These are phyloP conservation scores for Parastagonospora nodorum DNA, from an alignment of 2,329 filamentous ascomycete genomes.

Conservation along the genomic window DNA sequence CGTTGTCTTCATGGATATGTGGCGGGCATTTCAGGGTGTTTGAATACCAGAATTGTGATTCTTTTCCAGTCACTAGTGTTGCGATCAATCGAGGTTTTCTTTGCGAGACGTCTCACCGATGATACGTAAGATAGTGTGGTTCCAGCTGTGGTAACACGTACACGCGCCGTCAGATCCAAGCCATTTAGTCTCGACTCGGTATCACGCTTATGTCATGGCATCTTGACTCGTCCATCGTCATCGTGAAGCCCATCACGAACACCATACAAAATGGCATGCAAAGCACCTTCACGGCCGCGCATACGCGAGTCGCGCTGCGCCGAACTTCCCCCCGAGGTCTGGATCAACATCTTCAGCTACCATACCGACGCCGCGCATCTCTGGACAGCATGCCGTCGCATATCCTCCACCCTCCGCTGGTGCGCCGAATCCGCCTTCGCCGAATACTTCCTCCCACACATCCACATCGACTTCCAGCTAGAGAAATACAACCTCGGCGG, in stretches of 20 bases:
- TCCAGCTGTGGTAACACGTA: no score
- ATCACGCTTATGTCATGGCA: background rate
- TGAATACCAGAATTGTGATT: no score
- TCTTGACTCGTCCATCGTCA: background rate
- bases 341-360: conserved; percentile 41
- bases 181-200: no score
- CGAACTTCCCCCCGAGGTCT: conserved; percentile 40
- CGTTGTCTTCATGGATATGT: no score
- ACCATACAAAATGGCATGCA: background rate
- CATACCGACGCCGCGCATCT: conserved; percentile 37
- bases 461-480: conserved; percentile 33
- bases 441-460: conserved; percentile 24
- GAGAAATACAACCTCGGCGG: conserved; percentile 43
- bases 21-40: no score
- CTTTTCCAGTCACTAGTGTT: no score
- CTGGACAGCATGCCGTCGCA: conserved; percentile 35
- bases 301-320: conserved; percentile 18
- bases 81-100: no score
- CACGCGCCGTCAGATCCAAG: no score
- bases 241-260: background rate
- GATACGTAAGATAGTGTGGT: no score
- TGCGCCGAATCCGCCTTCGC: conserved; percentile 39
- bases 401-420: conserved; percentile 32
- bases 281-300: background rate
- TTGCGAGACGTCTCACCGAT: no score